Evolutionary conservation across 2,329 filamentous ascomycete genomes (phyloP), one percentile per base, ranked within the genome.

Genomic region (Paradendryphiella salina): DNA sequence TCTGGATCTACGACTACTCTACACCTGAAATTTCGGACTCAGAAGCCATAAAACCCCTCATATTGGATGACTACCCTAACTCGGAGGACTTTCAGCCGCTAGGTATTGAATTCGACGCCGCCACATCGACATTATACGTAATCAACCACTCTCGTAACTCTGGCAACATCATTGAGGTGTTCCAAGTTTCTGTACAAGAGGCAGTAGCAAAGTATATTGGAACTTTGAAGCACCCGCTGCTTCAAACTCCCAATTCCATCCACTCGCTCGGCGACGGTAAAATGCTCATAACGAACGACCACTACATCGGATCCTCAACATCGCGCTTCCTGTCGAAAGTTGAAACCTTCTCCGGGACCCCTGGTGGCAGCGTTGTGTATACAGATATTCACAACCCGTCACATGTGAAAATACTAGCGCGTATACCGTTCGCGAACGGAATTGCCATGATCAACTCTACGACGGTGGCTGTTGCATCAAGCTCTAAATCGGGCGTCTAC

Each of bases 261-360:
- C 57, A 68, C 10, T 60, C 66, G 1, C 49, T 77, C 10, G 67
- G 65, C 6, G 38, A 56, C 4, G 60, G 61, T 4, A 67, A 70
- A 26, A 44, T 77, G 1, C 66, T 72, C 42, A 59, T 77, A 11
- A 76, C 74, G 13, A 78, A 77, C 47, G 75, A 78, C 57, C 76
- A 78, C 56, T 69, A 64, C 54, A 65, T 76, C 42, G 61, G 58
- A 10, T 56, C 68, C 0, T 54, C 63, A 6, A 35, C 59, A 1
- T 61, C 64, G 0, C 59, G 56, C 0, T 5, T 70, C 1, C 52
- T 76, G 0, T 64, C 66, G 2, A 66, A 68, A 23, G 26, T 76
- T 2, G 76, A 79, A 48, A 76, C 75, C 0, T 76, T 71, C 41
- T 56, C 67, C 1, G 71, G 63, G 0, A 44, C 71, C 1, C 71